Evolutionary conservation across 768 basidiomycete genomes (phyloP).

Genomic region (Myochromella boudieri): DNA sequence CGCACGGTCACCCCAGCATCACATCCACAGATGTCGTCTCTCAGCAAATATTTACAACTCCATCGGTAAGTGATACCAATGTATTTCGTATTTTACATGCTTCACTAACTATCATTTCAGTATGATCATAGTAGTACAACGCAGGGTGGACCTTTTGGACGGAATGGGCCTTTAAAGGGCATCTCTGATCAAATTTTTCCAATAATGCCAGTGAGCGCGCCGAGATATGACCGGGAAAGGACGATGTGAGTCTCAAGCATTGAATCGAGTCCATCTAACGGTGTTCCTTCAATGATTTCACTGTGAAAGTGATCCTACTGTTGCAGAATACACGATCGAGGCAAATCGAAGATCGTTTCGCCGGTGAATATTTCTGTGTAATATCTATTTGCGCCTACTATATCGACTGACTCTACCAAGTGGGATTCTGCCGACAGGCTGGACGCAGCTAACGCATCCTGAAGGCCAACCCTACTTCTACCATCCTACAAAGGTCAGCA

Average conservation of each 20-base stretch:
- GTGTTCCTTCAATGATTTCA: no score
- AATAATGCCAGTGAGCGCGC: slow-evolving; percentile 5
- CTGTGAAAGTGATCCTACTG: no score
- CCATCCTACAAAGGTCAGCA: neutral
- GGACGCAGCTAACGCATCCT: slow-evolving; percentile 10
- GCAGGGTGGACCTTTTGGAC: neutral
- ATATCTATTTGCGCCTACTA: no score
- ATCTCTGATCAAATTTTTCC: slow-evolving; percentile 1
- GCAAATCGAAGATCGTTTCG: no score
- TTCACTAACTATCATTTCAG: neutral
- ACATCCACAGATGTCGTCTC: neutral
- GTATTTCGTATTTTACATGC: slow-evolving; percentile 2
- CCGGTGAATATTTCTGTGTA: no score
- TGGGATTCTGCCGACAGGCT: slow-evolving; percentile 3
- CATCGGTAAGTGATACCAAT: slow-evolving; percentile 1
- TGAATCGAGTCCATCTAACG: no score
- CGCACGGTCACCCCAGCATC: slow-evolving; percentile 2
- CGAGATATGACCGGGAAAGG: neutral
- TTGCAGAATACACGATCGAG: no score
- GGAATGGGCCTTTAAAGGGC: neutral
- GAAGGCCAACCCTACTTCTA: slow-evolving; percentile 16
- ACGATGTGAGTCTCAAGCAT: neutral
- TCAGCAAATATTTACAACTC: neutral
- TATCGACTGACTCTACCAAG: neutral
- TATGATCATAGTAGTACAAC: neutral